Percentiles rank a stretch among this genome's conserved stretches.
Evolutionary conservation across 495 filamentous ascomycete genomes (phyloP).

Genomic region (Aspergillus homomorphus): DNA sequence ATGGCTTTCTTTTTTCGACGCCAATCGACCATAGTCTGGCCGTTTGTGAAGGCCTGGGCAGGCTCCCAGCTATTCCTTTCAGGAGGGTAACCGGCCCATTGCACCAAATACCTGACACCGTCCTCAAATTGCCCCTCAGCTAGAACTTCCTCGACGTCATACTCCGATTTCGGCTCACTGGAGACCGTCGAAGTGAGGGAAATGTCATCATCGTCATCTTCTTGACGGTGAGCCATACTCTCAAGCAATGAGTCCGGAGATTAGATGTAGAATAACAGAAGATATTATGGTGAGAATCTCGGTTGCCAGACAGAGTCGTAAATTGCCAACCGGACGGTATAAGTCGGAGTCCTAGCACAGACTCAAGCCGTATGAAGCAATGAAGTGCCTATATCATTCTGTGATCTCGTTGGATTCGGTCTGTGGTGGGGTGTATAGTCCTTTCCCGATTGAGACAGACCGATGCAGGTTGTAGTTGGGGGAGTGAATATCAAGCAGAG

Average conservation of each 20-base stretch:
- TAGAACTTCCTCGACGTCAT: slow-evolving; percentile 44
- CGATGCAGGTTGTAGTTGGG: not conserved
- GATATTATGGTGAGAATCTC: no score
- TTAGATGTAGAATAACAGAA: no score
- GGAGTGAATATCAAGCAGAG: no score
- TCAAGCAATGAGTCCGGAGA: slow-evolving; percentile 8
- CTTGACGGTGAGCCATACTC: slow-evolving; percentile 1
- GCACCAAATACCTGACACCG: slow-evolving; percentile 55
- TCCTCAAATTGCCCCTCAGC: slow-evolving; percentile 46
- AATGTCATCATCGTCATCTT: slow-evolving; percentile 56
- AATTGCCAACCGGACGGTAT: no score
- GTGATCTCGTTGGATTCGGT: not conserved
- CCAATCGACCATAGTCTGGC: slow-evolving; percentile 52
- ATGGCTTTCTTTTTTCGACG: slow-evolving; percentile 46
- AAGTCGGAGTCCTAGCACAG: no score
- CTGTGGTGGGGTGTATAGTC: not conserved
- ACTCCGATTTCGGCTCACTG: slow-evolving; percentile 39
- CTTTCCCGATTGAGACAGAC: not conserved
- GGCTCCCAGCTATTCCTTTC: slow-evolving; percentile 65
- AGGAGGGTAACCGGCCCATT: slow-evolving; percentile 63
- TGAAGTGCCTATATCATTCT: no score
- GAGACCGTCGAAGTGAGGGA: slow-evolving; percentile 58
- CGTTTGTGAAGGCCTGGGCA: slow-evolving; percentile 46
- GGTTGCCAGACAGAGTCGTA: no score
- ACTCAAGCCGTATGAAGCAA: no score